Evolutionary conservation across 441 rosid genomes (phyloP).

Genomic region (Adansonia grandidieri): DNA sequence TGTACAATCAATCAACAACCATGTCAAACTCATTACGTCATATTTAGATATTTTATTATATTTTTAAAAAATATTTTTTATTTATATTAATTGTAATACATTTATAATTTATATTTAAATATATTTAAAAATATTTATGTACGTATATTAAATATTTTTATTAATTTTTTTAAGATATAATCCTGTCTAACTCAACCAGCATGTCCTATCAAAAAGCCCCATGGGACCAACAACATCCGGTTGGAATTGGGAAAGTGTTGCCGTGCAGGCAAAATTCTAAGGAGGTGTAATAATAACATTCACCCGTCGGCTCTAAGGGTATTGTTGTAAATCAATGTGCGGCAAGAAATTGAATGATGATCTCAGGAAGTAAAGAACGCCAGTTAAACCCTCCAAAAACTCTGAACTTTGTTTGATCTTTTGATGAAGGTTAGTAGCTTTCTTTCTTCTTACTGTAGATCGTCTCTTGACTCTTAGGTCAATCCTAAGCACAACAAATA

Average conservation of each 20-base stretch:
- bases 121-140: too few species aligned
- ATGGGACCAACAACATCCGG: too few species aligned
- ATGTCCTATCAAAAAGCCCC: neutral
- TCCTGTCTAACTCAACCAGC: neutral
- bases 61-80: too few species aligned
- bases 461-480: neutral
- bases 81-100: too few species aligned
- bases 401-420: neutral
- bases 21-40: neutral
- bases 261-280: too few species aligned
- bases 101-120: too few species aligned
- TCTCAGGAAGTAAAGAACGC: neutral
- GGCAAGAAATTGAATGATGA: neutral
- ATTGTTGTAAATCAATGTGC: constrained; percentile 12
- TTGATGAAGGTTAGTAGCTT: constrained; percentile 14
- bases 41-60: too few species aligned
- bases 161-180: too few species aligned
- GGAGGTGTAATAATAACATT: too few species aligned
- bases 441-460: constrained; percentile 13
- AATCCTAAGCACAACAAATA: constrained; percentile 10
- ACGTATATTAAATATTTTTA: too few species aligned
- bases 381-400: constrained; percentile 22
- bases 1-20: constrained; percentile 22
- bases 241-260: too few species aligned
- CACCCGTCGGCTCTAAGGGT: constrained; percentile 23